Percentiles rank a stretch among this genome's conserved stretches.
phyloP scores from a whole-genome alignment of 768 basidiomycete species.

The Tylopilus sp. region DNA sequence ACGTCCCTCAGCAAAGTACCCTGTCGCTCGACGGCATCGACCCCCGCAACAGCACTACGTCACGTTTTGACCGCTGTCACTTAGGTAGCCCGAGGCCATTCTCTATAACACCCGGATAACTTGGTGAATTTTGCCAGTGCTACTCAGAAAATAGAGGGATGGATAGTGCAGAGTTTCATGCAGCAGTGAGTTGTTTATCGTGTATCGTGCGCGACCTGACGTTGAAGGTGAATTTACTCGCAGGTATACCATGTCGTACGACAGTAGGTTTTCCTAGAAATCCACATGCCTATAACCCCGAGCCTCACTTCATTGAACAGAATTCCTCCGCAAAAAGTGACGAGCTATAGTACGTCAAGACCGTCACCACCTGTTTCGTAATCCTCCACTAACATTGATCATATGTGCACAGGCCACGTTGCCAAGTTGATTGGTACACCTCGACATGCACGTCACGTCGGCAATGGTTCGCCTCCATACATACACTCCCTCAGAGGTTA shows the following conservation, averaged over 20 bases:
- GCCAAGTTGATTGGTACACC: constrained; percentile 82
- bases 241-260: constrained; percentile 75
- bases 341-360: constrained; percentile 60
- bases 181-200: constrained; percentile 44
- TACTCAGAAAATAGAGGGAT: constrained; percentile 31
- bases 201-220: background rate
- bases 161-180: constrained; percentile 64
- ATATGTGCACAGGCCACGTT: constrained; percentile 63
- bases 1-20: no score
- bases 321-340: constrained; percentile 66
- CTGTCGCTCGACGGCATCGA: no score
- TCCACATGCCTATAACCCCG: no score
- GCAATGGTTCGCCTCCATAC: constrained; percentile 54
- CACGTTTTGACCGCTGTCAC: no score
- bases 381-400: background rate
- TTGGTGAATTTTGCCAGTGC: background rate
- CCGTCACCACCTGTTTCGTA: background rate
- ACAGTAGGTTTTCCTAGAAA: constrained; percentile 28
- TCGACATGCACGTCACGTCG: constrained; percentile 73
- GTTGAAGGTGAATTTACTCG: background rate
- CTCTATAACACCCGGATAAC: no score
- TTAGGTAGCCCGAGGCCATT: no score
- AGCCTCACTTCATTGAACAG: constrained; percentile 11
- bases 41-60: no score
- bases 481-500: background rate